A percentile compares a stretch with the other conserved stretches of the same genome.
These are phyloP conservation scores for Chrysochromulina parva DNA, from an alignment of 78 protist species.

Conservation along the genomic window DNA sequence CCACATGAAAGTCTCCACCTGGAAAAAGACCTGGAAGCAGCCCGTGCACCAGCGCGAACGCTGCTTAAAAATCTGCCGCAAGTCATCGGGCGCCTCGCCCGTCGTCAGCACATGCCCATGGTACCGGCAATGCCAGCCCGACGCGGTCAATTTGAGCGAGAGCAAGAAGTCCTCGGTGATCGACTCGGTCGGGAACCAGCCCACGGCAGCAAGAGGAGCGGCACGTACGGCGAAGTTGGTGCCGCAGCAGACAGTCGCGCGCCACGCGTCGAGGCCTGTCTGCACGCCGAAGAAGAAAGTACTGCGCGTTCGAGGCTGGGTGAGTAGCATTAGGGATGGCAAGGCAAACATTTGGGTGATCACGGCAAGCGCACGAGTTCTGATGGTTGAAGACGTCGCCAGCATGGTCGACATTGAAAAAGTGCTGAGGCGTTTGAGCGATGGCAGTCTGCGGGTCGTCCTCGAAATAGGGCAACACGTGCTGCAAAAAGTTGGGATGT, in stretches of 20 bases:
- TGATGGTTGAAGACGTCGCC: slow-evolving; percentile 12
- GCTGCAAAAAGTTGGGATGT: not conserved
- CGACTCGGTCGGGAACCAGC: slow-evolving; percentile 20
- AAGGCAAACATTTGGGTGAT: no score
- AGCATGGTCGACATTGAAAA: not conserved
- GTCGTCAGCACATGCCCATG: not conserved
- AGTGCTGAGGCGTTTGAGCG: not conserved
- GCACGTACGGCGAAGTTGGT: not conserved
- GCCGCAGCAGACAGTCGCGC: slow-evolving; percentile 11
- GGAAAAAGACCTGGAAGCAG: not conserved
- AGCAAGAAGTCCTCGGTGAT: slow-evolving; percentile 14
- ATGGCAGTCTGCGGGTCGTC: not conserved
- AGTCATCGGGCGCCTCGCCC: not conserved
- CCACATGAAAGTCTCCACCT: slow-evolving; percentile 12
- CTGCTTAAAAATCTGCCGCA: slow-evolving; percentile 3
- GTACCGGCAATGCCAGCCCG: not conserved
- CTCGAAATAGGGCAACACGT: not conserved
- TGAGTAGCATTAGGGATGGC: no score
- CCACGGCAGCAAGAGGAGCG: not conserved
- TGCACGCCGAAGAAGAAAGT: slow-evolving; percentile 4
- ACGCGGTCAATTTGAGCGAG: not conserved
- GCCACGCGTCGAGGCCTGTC: slow-evolving; percentile 4
- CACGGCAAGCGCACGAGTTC: no score
- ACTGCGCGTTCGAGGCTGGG: no score
- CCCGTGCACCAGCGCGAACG: slow-evolving; percentile 7